phyloP scores from a whole-genome alignment of 805 yeast genomes.

The Monosporozyma aerobia region DNA sequence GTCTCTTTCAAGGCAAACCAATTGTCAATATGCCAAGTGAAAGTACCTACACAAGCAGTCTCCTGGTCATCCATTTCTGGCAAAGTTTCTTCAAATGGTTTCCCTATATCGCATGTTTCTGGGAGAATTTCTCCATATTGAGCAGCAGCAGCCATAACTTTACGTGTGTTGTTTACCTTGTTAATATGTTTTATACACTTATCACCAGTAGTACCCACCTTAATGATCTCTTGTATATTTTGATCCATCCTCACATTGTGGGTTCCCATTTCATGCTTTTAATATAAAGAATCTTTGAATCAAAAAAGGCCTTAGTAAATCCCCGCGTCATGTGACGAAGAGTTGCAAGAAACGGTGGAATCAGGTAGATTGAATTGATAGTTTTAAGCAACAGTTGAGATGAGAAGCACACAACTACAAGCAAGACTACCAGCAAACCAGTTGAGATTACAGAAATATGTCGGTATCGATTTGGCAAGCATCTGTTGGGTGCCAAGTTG shows the following conservation, averaged over 20 bases:
- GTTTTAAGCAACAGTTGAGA: background rate
- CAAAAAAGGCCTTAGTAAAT: background rate
- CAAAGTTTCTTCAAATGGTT: slow-evolving; percentile 15
- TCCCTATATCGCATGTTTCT: slow-evolving; percentile 16
- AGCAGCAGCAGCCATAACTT: background rate
- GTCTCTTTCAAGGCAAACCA: slow-evolving; percentile 39
- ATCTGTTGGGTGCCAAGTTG: background rate
- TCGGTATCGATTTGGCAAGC: background rate
- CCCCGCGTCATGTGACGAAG: background rate
- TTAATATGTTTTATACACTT: background rate
- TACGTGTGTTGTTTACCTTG: background rate
- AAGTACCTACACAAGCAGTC: slow-evolving; percentile 26
- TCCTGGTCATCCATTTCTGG: slow-evolving; percentile 18
- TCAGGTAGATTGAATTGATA: background rate
- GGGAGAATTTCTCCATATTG: slow-evolving; percentile 9
- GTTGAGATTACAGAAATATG: background rate
- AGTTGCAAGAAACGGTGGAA: background rate
- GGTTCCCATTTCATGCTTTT: background rate
- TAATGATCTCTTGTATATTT: background rate
- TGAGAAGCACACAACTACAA: background rate
- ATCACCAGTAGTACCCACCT: background rate
- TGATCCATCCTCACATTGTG: background rate
- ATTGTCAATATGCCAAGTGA: slow-evolving; percentile 44
- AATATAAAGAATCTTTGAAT: background rate
- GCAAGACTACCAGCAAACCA: background rate